phyloP scores from a whole-genome alignment of 2,329 filamentous ascomycete species.

The Dryadomyces sulphureus region DNA sequence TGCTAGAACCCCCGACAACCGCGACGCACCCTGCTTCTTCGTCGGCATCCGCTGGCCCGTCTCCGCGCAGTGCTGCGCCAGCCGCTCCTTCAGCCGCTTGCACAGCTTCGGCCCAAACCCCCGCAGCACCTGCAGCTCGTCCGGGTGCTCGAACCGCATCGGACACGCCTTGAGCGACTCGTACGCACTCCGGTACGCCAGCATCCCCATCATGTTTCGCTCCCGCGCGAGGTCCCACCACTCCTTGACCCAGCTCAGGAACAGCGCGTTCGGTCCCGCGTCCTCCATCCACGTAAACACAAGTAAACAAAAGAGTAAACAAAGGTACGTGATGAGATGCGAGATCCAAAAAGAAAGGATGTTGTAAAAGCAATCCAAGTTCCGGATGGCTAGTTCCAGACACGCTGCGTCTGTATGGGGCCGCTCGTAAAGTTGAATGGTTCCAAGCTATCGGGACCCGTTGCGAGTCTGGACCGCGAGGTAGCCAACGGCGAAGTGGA shows the following conservation, averaged over 20 bases:
- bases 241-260: slow-evolving; percentile 62
- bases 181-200: slow-evolving; percentile 63
- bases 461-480: too few species aligned
- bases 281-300: slow-evolving; percentile 11
- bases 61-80: slow-evolving; percentile 45
- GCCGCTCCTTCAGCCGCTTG: slow-evolving; percentile 47
- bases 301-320: slow-evolving; percentile 10
- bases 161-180: slow-evolving; percentile 65
- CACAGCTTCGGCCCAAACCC: slow-evolving; percentile 62
- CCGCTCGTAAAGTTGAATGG: too few species aligned
- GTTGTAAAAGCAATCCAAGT: too few species aligned
- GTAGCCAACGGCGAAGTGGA: too few species aligned
- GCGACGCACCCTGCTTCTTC: slow-evolving; percentile 18
- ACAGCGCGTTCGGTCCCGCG: slow-evolving; percentile 51
- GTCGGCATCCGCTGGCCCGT: slow-evolving; percentile 56
- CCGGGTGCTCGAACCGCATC: slow-evolving; percentile 54
- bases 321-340: too few species aligned
- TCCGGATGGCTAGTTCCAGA: too few species aligned
- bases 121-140: slow-evolving; percentile 56
- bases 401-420: too few species aligned
- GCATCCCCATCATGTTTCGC: slow-evolving; percentile 53
- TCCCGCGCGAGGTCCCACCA: slow-evolving; percentile 58
- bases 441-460: too few species aligned
- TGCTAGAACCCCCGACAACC: slow-evolving; percentile 1
- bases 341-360: too few species aligned